Evolutionary conservation across 169 alveolate genomes (phyloP), one percentile per base, ranked within the genome.

Genomic region (Eimeria praecox): DNA sequence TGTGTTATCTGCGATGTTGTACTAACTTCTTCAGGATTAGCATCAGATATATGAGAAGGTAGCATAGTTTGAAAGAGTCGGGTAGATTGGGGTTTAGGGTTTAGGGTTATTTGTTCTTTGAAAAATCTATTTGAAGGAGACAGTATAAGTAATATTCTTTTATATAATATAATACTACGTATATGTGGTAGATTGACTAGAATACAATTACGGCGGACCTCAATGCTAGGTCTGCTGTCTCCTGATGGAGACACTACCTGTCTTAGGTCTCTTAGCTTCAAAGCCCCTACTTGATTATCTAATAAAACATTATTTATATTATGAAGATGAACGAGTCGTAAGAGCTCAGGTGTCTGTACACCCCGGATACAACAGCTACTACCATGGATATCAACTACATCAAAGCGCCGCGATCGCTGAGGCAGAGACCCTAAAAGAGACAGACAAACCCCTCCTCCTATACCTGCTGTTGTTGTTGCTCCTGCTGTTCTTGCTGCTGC

Each of bases 161-260:
- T 14, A 54, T 64, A 44, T 27, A 88, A 64, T 20, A 89, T 0
- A 38, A 54, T 2, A 35, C 62, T n/a, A 6, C 62, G 54, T 16
- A 89, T 64, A 59, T 77, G 83, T 27, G 97, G 97, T 30, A 96
- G 85, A 59, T 95, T 96, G 14, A 96, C 97, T 75, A 96, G 77
- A 18, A 96, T 86, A 90, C 97, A 96, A 54, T 92, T 82, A 85
- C 97, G 77, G 38, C 97, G 40, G 4, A 96, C 96, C 93, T 96
- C 97, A 4, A 96, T 92, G 44, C 96, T 90, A 44, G 97, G 97
- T 22, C 97, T 88, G 49, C 30, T 35, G 35, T 49, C 83, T 54
- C 27, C 86, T 10, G 24, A 88, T 35, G 83, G 49, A 10, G 83
- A 69, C 49, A 88, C 86, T 18, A 88, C 94, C 42, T 88, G 94